Base-by-base conservation (phyloP, 192 early-diverging fungal genomes). In the Coemansia sp. region DNA sequence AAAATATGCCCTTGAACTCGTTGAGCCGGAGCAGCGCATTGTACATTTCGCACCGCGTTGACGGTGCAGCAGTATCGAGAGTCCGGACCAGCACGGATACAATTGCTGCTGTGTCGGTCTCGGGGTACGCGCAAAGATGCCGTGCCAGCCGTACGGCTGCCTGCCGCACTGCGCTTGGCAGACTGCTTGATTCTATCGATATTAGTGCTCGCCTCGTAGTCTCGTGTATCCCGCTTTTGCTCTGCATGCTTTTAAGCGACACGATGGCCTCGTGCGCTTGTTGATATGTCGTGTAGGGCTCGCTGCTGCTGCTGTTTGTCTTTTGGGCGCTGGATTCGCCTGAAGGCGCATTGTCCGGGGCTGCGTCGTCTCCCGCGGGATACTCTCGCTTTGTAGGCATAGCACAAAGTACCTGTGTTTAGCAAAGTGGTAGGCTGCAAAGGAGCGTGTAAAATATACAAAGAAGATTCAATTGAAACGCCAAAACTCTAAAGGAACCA, bases 21-120 rank as follows among this genome's bases (percentile, higher is more conserved):
- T 77, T 58, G 7, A 82, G 42, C 2, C 16, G 15, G 7, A 55
- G 40, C 60, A 82, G 30, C 4, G 71, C 59, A 42, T 64, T 64
- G 67, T 82, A 82, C 2, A 77, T 69, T 65, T 82, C 75, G 60
- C 75, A 77, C 7, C 80, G 21, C 18, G 74, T 43, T 8, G 74
- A 71, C 6, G 71, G 59, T n/a, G 57, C 72, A 2, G 65, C 66
- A 1, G 34, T 18, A 1, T 21, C 30, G 15, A 82, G 72, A 5
- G 69, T 63, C 18, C 23, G 37, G 1, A 66, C 60, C 15, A 82
- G 68, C 0, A 45, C 59, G 3, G 18, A 15, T 13, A 68, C 52
- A 18, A 43, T 31, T 1, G 12, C 25, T 1, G 33, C 40, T 0
- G 71, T 34, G 56, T 77, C 53, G 30, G 68, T 59, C 46, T 53